Evolutionary conservation across 2,329 filamentous ascomycete species (phyloP).

Genomic region (Claviceps sp.): DNA sequence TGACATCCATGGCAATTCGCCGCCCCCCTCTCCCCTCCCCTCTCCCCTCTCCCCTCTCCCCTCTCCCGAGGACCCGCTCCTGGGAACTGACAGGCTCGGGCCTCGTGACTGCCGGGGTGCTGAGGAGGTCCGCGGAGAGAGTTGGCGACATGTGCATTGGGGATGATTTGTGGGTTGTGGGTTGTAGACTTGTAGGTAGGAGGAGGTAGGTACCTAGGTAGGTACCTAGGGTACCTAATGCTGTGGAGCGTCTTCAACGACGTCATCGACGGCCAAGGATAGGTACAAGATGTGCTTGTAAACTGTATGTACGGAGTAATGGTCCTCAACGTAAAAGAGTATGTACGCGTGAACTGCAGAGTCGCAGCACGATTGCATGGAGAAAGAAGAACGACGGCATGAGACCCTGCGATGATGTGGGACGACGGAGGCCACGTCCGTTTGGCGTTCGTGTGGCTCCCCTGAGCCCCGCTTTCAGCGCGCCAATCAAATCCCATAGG

Average conservation of each 20-base stretch:
- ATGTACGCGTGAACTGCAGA: not conserved
- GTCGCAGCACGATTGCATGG: not conserved
- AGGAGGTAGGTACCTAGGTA: too few relatives aligned
- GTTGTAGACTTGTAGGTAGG: too few relatives aligned
- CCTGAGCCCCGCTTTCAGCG: too few relatives aligned
- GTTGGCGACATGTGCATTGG: not conserved
- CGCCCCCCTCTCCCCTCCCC: not conserved
- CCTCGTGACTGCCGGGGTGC: constrained; percentile 1
- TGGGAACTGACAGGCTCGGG: constrained; percentile 1
- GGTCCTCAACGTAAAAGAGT: not conserved
- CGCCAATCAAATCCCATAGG: too few relatives aligned
- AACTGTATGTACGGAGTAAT: too few relatives aligned
- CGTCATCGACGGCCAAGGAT: too few relatives aligned
- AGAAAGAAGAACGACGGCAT: not conserved
- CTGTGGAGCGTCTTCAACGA: not conserved
- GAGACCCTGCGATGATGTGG: constrained; percentile 3
- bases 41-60: not conserved
- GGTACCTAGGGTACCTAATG: too few relatives aligned
- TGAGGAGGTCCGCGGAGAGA: not conserved
- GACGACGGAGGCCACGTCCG: not conserved
- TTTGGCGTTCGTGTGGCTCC: too few relatives aligned
- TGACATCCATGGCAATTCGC: not conserved
- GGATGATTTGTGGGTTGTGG: too few relatives aligned
- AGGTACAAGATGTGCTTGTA: not conserved
- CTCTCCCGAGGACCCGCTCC: not conserved